Evolutionary conservation across 2,329 filamentous ascomycete species (phyloP), one percentile per base, ranked within the genome.

Genomic region (Calonectria crousiana): DNA sequence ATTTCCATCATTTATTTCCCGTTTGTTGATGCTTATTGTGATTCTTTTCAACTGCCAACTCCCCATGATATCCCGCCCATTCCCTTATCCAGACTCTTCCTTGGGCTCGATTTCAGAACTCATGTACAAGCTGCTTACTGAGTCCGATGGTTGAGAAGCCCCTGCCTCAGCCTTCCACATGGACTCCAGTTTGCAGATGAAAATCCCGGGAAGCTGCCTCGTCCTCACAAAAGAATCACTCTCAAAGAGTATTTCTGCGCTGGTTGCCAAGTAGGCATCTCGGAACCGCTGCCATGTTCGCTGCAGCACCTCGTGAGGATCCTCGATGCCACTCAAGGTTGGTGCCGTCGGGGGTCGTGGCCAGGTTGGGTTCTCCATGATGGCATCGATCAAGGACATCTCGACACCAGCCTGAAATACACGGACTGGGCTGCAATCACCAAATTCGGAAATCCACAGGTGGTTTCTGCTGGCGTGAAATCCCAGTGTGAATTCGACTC

Each of bases 371-470:
- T 78, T 79, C 0, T 67, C 14, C 36, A 60, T 69, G 36, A 75
- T 16, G 23, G 62, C 67, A 4, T 62, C 30, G 16, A 67, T 67
- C 44, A 71, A 34, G 10, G 16, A 44, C 32, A 41, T 20, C 18
- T 44, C 18, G 20, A 32, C 52, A 20, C 53, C 10, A 28, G 18
- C 13, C 20, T n/a, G 34, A 14, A 26, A 10, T 30, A 8, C 13
- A 18, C 36, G 9, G 4, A 76, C 52, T 14, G 26, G 30, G 10
- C 23, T 52, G 75, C 81, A 81, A 16, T 75, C 71, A 10, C 72
- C 76, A 67, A 82, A 81, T 51, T 75, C 60, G 49, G 73, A 76
- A n/a, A 79, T n/a, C 80, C 78, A 82, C 6, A 82, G 51, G 13
- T 34, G 66, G 5, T 70, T 52, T 2, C 49, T 51, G 26, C n/a